Conservation (phyloP, 2,329 filamentous ascomycete genomes). For the Neopestalotiopsis clavispora region DNA sequence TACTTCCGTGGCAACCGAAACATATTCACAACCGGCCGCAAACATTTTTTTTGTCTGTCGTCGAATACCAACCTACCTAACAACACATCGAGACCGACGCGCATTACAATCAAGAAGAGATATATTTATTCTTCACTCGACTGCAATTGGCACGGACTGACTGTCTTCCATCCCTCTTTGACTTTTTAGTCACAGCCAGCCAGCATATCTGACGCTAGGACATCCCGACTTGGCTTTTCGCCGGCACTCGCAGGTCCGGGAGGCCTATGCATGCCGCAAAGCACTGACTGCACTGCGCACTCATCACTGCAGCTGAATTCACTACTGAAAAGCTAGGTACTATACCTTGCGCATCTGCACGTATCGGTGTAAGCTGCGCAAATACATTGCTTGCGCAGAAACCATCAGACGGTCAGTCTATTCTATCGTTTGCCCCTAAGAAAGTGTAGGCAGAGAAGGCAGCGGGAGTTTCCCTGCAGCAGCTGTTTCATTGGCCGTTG, state of each 20-base stretch:
- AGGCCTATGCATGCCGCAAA: not conserved
- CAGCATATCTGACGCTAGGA: constrained; percentile 4
- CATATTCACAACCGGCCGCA: not conserved
- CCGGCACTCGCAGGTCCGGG: constrained; percentile 5
- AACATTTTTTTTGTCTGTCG: not conserved
- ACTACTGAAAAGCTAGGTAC: not conserved
- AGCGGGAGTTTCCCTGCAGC: not conserved
- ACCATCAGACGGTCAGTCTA: not conserved
- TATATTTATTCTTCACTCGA: not conserved
- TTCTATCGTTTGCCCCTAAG: not conserved
- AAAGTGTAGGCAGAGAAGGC: not conserved
- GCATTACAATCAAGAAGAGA: not conserved
- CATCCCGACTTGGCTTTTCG: constrained; percentile 5
- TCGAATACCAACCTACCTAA: not conserved
- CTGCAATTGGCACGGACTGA: not conserved
- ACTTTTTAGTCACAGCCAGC: constrained; percentile 2
- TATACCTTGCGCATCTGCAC: not conserved
- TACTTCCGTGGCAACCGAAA: not conserved
- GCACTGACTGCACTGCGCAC: not conserved
- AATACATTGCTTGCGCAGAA: not conserved
- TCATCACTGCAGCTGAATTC: not conserved
- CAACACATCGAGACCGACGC: not conserved
- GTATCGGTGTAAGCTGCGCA: not conserved
- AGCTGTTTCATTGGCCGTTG: not conserved
- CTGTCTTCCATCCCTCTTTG: not conserved